Evolutionary conservation across 768 basidiomycete species (phyloP).

Genomic region (Kwoniella europaea): DNA sequence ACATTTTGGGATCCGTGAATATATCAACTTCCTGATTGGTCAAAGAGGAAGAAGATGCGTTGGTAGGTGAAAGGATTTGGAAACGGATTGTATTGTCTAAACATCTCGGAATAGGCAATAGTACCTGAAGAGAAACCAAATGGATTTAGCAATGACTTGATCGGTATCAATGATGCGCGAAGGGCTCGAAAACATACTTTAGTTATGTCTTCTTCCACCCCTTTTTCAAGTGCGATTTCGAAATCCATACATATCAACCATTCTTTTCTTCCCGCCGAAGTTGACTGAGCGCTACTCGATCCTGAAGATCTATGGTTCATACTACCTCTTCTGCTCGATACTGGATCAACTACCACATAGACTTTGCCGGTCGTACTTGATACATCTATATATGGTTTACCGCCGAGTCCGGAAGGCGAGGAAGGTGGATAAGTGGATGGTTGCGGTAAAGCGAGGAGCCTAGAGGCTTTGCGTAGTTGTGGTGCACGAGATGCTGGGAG

Average conservation of each 20-base stretch:
- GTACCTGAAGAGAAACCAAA: slow-evolving; percentile 19
- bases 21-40: slow-evolving; percentile 37
- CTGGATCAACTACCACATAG: slow-evolving; percentile 33
- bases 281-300: not conserved
- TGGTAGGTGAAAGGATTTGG: slow-evolving; percentile 30
- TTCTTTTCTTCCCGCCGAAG: slow-evolving; percentile 27
- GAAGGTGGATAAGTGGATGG: slow-evolving; percentile 22
- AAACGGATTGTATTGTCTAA: slow-evolving; percentile 46
- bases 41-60: slow-evolving; percentile 14
- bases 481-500: not conserved
- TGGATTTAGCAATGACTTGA: not conserved
- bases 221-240: slow-evolving; percentile 24
- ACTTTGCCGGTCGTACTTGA: slow-evolving; percentile 40
- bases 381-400: slow-evolving; percentile 36
- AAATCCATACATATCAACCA: slow-evolving; percentile 42
- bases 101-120: slow-evolving; percentile 40
- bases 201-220: slow-evolving; percentile 16
- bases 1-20: slow-evolving; percentile 45
- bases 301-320: slow-evolving; percentile 1
- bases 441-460: slow-evolving; percentile 28
- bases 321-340: slow-evolving; percentile 5
- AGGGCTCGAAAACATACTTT: slow-evolving; percentile 25
- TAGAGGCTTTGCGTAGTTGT: slow-evolving; percentile 26
- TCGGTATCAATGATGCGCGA: too few relatives aligned
- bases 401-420: not conserved